Percentiles rank a stretch among this genome's conserved stretches.
These are phyloP conservation scores for Microcera coccophila DNA, from an alignment of 2,329 filamentous ascomycete species.

Conservation along the genomic window DNA sequence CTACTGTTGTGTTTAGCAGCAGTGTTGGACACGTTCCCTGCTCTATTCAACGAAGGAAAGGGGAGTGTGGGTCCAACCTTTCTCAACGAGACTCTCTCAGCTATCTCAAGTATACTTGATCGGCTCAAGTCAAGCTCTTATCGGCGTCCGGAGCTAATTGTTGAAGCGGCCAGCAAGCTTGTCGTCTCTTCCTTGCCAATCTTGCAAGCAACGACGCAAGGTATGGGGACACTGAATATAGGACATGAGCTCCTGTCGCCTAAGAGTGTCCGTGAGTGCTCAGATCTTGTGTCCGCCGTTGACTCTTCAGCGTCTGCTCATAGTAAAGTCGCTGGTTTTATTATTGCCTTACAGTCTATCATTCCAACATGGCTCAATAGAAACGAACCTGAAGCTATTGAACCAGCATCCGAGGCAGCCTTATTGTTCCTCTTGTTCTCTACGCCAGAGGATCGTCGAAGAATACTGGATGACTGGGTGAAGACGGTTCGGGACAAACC, in stretches of 20 bases:
- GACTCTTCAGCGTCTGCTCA: slow-evolving; percentile 5
- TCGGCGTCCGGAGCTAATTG: slow-evolving; percentile 61
- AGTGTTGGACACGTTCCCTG: slow-evolving; percentile 48
- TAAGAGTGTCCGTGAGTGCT: slow-evolving; percentile 15
- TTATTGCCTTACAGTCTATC: slow-evolving; percentile 29
- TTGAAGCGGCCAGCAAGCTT: slow-evolving; percentile 58
- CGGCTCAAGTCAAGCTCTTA: slow-evolving; percentile 42
- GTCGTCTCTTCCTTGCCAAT: slow-evolving; percentile 51
- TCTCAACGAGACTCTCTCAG: slow-evolving; percentile 27
- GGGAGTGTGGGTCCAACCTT: slow-evolving; percentile 14
- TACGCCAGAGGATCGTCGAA: slow-evolving; percentile 31
- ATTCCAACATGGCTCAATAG: slow-evolving; percentile 46
- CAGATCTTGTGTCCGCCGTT: slow-evolving; percentile 19
- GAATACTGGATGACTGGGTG: slow-evolving; percentile 46
- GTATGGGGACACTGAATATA: slow-evolving; percentile 11
- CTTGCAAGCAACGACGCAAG: slow-evolving; percentile 37
- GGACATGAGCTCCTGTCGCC: slow-evolving; percentile 26
- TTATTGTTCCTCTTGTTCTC: slow-evolving; percentile 48
- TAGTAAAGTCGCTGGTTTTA: slow-evolving; percentile 18
- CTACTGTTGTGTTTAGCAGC: slow-evolving; percentile 59
- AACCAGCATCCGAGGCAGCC: slow-evolving; percentile 48
- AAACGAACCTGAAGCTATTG: slow-evolving; percentile 48
- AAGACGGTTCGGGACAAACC: slow-evolving; percentile 36
- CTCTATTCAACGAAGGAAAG: slow-evolving; percentile 18
- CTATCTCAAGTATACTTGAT: slow-evolving; percentile 36